Evolutionary conservation across 169 alveolate genomes (phyloP).

Genomic region (Condylostoma magnum): DNA sequence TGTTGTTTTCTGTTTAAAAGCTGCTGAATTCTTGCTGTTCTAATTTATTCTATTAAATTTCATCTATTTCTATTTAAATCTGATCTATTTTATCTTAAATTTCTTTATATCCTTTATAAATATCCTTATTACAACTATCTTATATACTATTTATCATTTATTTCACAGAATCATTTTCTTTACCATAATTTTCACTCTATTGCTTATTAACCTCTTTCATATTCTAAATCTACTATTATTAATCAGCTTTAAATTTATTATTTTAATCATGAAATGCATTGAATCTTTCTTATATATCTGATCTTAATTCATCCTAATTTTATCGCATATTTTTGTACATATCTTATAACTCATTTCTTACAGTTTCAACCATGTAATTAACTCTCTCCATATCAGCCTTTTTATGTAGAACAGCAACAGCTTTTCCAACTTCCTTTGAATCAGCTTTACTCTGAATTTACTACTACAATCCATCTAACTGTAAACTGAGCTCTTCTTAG

Average conservation of each 20-base stretch:
- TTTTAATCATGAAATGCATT: not conserved
- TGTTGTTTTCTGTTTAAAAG: too few relatives aligned
- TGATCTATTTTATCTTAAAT: too few relatives aligned
- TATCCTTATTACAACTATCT: too few relatives aligned
- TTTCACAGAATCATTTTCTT: too few relatives aligned
- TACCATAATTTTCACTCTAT: not conserved
- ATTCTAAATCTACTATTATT: not conserved
- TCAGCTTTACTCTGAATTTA: slow-evolving; percentile 13
- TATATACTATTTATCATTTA: too few relatives aligned
- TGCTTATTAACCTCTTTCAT: not conserved
- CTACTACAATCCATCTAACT: too few relatives aligned
- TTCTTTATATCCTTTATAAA: too few relatives aligned
- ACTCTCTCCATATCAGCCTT: not conserved
- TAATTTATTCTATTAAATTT: too few relatives aligned
- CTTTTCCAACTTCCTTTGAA: slow-evolving; percentile 19
- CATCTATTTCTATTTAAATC: too few relatives aligned
- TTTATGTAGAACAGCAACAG: not conserved
- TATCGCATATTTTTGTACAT: not conserved
- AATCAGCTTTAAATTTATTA: not conserved
- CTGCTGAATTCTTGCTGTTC: too few relatives aligned
- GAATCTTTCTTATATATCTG: not conserved
- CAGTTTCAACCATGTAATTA: not conserved
- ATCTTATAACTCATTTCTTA: not conserved
- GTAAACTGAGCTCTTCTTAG: too few relatives aligned
- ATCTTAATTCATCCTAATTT: not conserved